A percentile compares a stretch with the other conserved stretches of the same genome.
Conservation (phyloP, 768 basidiomycete genomes). For the Tricholoma furcatifolium region DNA sequence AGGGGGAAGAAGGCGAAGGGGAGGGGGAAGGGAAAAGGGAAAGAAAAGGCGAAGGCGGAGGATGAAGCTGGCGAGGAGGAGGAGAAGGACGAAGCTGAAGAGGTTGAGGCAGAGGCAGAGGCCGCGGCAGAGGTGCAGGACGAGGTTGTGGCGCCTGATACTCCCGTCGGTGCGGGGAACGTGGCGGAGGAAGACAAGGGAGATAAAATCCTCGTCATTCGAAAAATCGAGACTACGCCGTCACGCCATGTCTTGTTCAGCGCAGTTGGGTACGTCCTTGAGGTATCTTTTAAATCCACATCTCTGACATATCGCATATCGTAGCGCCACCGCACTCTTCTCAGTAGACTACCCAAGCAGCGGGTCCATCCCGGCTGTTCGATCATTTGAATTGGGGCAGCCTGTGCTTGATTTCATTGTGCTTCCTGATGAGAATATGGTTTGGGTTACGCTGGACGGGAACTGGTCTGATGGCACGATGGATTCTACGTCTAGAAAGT, state of each 20-base stretch:
- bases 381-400: conserved; percentile 20
- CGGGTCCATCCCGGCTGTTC: conserved; percentile 12
- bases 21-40: conserved; percentile 20
- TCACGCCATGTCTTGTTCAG: conserved; percentile 57
- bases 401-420: conserved; percentile 22
- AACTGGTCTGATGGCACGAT: conserved; percentile 19
- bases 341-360: conserved; percentile 30
- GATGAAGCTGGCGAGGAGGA: not conserved
- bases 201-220: conserved; percentile 54
- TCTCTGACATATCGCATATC: not conserved
- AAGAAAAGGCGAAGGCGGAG: conserved; percentile 22
- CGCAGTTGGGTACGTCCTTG: conserved; percentile 61
- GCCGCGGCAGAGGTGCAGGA: conserved; percentile 7
- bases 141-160: not conserved
- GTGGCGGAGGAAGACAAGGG: conserved; percentile 14
- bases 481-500: not conserved
- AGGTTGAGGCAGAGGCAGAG: conserved; percentile 10
- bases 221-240: conserved; percentile 49
- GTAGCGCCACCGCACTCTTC: conserved; percentile 71
- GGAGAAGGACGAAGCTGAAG: conserved; percentile 1
- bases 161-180: not conserved
- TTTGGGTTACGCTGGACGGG: conserved; percentile 24
- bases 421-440: conserved; percentile 14
- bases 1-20: conserved; percentile 23
- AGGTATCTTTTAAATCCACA: not conserved